Base-by-base conservation (phyloP, 345 rosid genomes). In the Erysimum cheiranthoides region DNA sequence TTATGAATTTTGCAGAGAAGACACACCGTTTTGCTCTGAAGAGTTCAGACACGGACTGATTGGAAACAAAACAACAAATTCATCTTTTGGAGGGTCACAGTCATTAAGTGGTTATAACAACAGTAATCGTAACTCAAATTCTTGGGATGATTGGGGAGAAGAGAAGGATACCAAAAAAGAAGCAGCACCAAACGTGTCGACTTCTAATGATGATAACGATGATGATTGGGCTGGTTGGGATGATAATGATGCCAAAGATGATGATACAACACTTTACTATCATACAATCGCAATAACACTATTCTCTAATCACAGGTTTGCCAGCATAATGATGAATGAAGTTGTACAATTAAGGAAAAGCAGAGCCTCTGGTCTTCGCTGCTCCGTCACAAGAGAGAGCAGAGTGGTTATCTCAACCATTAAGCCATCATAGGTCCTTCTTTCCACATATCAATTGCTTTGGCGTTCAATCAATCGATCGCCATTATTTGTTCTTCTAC, bases 61-160 rank as follows among this genome's bases (percentile, higher is more conserved):
- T n/a, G n/a, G n/a, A n/a, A n/a, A n/a, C n/a, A n/a, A n/a, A n/a
- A n/a, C n/a, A n/a, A n/a, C n/a, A n/a, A n/a, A n/a, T n/a, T 84
- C 92, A 72, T 70, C 88, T 66, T 13, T 86, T 61, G 82, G 85
- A 42, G 87, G 85, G 42, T 85, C 85, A 72, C 92, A 87, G 16
- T 86, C 90, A 53, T 80, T 86, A 12, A 78, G 47, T 61, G 88
- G 77, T 56, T 59, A 87, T 59, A 8, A 74, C 42, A 85, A 80
- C 81, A 84, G 61, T 76, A 83, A 88, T 64, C 47, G 79, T 56
- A 80, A 67, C 78, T 80, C 96, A 6, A 83, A 54, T 79, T 87
- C 97, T 31, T 95, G 99, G 99, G 97, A 92, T 82, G 97, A 88
- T 59, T 92, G 98, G 99, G 96, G 88, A 70, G 83, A 77, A 45